phyloP scores from a whole-genome alignment of 78 protist genomes.

The Guillardia theta region DNA sequence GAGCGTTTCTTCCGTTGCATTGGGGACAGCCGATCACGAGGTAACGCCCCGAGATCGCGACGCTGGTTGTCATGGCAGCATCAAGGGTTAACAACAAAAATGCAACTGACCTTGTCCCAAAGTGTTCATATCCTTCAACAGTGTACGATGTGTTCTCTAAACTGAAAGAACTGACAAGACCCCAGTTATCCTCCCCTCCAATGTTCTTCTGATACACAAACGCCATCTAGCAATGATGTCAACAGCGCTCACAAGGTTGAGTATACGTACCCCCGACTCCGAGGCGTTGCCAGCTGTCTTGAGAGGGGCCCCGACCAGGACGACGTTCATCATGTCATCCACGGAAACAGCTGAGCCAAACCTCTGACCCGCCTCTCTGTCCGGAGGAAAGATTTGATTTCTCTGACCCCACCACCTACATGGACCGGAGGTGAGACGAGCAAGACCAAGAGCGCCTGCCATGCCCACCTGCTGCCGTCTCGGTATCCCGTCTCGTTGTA shows the following conservation, averaged over 20 bases:
- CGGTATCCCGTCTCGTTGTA: not conserved
- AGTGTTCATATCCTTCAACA: no score
- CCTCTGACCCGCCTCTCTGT: not conserved
- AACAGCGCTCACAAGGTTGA: not conserved
- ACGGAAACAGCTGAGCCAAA: not conserved
- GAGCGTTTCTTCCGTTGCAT: not conserved
- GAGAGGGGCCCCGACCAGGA: not conserved
- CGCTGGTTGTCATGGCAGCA: no score
- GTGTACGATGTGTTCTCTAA: no score
- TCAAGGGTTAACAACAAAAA: no score
- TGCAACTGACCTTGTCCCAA: no score
- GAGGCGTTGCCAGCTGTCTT: not conserved
- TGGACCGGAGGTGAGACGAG: not conserved
- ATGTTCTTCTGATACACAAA: not conserved
- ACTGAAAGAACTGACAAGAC: not conserved
- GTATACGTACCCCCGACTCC: not conserved
- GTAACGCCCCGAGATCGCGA: no score
- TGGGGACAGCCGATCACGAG: no score
- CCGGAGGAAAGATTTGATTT: not conserved
- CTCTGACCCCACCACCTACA: not conserved
- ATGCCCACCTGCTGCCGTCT: not conserved
- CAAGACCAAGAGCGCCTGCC: not conserved
- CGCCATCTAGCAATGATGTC: not conserved
- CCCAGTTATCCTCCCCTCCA: not conserved
- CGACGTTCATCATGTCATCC: not conserved